Evolutionary conservation across 1,284 basidiomycete genomes (phyloP), one percentile per base, ranked within the genome.

Genomic region (Tilletia horrida): DNA sequence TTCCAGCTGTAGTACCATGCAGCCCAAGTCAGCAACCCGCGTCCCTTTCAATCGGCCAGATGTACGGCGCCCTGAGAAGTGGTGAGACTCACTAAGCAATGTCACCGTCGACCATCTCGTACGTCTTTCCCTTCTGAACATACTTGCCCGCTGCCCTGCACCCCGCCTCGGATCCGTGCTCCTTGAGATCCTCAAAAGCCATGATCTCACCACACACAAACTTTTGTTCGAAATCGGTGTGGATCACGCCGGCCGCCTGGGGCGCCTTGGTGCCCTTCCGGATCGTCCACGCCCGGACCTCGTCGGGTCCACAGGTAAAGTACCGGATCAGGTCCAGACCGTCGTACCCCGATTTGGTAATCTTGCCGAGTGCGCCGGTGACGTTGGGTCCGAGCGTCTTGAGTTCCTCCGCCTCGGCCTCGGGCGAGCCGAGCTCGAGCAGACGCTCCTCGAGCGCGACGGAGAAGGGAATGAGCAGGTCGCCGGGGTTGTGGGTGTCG

Each of bases 161-260:
- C 13, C 90, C 88, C 2, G 87, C 74, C 85, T 99, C 96, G 71
- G 88, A 90, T 16, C 93, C 95, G 77, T 93, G 85, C 83, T 97
- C 93, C 82, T 91, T 91, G 72, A 99, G 85, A 82, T 97, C 96
- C 0, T 89, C 88, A 79, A 89, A 97, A 3, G 88, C 81, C 92
- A 97, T 97, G 82, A 98, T 97, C 84, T 98, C 95, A 84, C 95
- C 96, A 78, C 95, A 98, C n/a, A 99, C 91, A 78, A 98, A 97
- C 85, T 96, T 96, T 83, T 95, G 91, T 85, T 97, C 91, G 81
- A 95, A 95, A 84, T 95, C 93, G 55, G 91, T 70, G 66, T 98
- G 95, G 81, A 99, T 99, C 77, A 99, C 93, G 83, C 96, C 96
- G 44, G 96, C 96, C 1, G 96, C 96, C 80, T 93, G 90, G 18